Conservation (phyloP, 1,284 basidiomycete species). For the Melampsora abietis-canadensis region DNA sequence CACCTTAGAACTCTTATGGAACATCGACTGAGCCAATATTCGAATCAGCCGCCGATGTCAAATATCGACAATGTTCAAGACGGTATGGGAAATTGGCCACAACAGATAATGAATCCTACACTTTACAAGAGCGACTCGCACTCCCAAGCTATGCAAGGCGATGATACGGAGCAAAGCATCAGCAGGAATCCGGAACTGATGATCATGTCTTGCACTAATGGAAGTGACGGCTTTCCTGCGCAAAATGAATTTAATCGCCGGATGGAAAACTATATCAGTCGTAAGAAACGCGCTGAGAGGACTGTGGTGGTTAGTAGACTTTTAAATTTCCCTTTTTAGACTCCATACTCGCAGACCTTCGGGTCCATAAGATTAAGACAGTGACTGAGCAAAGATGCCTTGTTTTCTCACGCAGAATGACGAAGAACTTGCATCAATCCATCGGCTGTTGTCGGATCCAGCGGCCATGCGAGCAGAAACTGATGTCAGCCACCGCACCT, state of each 20-base stretch:
- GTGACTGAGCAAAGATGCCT: background rate
- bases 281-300: conserved; percentile 41
- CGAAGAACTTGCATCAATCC: conserved; percentile 30
- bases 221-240: conserved; percentile 35
- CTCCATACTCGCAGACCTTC: background rate
- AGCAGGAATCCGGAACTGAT: conserved; percentile 5
- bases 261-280: conserved; percentile 34
- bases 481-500: conserved; percentile 39
- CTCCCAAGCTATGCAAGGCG: background rate
- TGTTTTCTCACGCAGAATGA: conserved; percentile 24
- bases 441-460: conserved; percentile 32
- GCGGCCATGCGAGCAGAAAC: conserved; percentile 35
- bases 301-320: conserved; percentile 37
- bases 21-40: background rate
- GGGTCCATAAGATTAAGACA: background rate
- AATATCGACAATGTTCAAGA: background rate
- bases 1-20: background rate
- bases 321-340: background rate
- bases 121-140: background rate
- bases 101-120: background rate
- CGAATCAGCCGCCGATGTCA: background rate
- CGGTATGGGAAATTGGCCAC: background rate
- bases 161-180: background rate
- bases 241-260: conserved; percentile 37
- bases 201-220: conserved; percentile 39